Base-by-base conservation (phyloP, 257 asterid genomes). In the Lantana camara region DNA sequence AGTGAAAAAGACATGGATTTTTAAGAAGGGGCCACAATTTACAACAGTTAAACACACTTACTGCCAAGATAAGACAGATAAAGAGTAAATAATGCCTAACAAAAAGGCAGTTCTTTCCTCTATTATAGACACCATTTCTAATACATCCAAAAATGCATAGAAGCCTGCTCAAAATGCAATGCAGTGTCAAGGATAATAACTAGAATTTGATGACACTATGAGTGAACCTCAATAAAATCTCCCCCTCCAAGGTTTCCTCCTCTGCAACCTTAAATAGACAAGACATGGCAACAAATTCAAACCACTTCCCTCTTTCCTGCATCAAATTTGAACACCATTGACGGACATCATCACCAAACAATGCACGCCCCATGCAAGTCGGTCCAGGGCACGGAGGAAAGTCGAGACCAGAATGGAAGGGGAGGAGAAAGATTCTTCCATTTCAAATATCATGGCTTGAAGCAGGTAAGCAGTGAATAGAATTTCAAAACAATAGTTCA, bases 191-290 rank as follows among this genome's bases (percentile, higher is more conserved):
- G 42, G 40, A 66, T 23, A 57, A 60, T 65, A 51, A 52, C 46
- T 52, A 35, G 13, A 63, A 63, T 53, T 52, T 49, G 60, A 17
- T 58, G 51, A 66, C 64, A 59, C 60, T 51, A 60, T 35, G 65
- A 45, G 19, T 54, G 47, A 59, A 66, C 69, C 73, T 66, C 65
- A 67, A 66, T 60, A 60, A 66, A 73, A 53, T 66, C 73, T 44
- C 56, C 71, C 34, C 21, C 53, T 14, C 27, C 57, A 30, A 46
- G 41, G 64, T 53, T 62, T 56, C n/a, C n/a, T n/a, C n/a, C n/a
- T n/a, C 40, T 56, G 32, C 34, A 46, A 60, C 57, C 49, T 61
- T 63, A 68, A 38, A 74, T 41, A 68, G 29, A 22, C 52, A 60
- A 30, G 23, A n/a, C 63, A 69, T 29, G 63, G 41, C 54, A 22